Percentiles rank a stretch among this genome's conserved stretches.
Evolutionary conservation across 345 rosid genomes (phyloP).

Genomic region (Erysimum cheiranthoides): DNA sequence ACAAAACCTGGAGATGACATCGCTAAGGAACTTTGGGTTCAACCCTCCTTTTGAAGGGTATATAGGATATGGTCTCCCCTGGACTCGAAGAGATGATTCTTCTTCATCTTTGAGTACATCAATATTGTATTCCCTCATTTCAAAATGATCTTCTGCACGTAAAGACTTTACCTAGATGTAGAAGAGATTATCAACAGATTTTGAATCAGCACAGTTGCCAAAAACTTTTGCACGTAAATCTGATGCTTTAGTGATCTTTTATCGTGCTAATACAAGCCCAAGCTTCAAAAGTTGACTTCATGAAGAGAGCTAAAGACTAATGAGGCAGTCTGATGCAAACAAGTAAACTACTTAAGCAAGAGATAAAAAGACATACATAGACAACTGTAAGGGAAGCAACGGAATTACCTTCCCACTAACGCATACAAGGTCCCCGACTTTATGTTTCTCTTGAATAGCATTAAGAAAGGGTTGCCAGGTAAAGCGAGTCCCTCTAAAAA

Average conservation of each 20-base stretch:
- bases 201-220: constrained; percentile 20
- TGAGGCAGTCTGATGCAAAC: constrained; percentile 10
- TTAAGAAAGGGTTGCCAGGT: constrained; percentile 71
- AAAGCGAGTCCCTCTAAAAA: constrained; percentile 84
- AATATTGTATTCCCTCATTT: constrained; percentile 84
- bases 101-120: constrained; percentile 77
- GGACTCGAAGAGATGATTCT: constrained; percentile 56
- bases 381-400: constrained; percentile 26
- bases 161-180: constrained; percentile 47
- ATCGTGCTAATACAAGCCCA: constrained; percentile 17
- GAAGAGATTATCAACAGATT: constrained; percentile 29
- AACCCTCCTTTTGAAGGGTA: constrained; percentile 94
- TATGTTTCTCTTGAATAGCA: constrained; percentile 64
- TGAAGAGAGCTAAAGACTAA: constrained; percentile 9
- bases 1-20: constrained; percentile 70
- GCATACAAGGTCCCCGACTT: constrained; percentile 76
- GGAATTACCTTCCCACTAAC: constrained; percentile 82
- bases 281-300: constrained; percentile 13
- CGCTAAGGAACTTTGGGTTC: constrained; percentile 69
- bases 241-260: neutral
- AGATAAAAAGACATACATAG: neutral
- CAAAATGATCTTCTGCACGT: constrained; percentile 74
- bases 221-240: constrained; percentile 12
- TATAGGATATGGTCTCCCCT: constrained; percentile 86
- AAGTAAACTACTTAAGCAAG: constrained; percentile 25